Percentiles rank a stretch among this genome's conserved stretches.
These are phyloP conservation scores for Singerocomus rubriflavus DNA, from an alignment of 1,284 basidiomycete genomes.

Conservation along the genomic window DNA sequence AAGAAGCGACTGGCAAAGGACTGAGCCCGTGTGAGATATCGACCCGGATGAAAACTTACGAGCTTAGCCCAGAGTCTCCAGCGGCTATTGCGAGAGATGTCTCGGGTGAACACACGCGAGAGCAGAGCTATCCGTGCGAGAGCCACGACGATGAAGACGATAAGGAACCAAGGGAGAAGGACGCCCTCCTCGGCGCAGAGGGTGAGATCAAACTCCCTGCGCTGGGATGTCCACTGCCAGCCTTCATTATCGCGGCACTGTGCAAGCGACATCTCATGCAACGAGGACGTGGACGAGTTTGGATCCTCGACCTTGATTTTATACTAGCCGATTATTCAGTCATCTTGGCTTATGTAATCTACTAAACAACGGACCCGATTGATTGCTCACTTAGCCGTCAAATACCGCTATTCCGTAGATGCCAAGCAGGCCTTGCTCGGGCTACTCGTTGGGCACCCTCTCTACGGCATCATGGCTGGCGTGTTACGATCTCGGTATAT, in stretches of 20 bases:
- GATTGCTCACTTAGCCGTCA: too few relatives aligned
- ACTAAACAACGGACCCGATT: too few relatives aligned
- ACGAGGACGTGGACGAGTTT: background rate
- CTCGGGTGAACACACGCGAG: conserved; percentile 24
- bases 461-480: too few relatives aligned
- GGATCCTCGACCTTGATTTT: background rate
- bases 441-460: too few relatives aligned
- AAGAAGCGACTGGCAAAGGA: conserved; percentile 42
- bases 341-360: too few relatives aligned
- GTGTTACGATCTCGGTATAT: too few relatives aligned
- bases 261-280: conserved; percentile 34
- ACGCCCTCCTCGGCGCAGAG: conserved; percentile 81
- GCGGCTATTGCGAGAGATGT: conserved; percentile 40
- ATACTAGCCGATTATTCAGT: background rate
- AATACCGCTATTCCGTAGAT: too few relatives aligned
- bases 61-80: conserved; percentile 58
- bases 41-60: conserved; percentile 36
- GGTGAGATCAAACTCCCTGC: conserved; percentile 74
- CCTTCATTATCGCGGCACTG: conserved; percentile 54
- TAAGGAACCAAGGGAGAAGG: conserved; percentile 54
- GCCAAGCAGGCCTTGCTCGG: too few relatives aligned
- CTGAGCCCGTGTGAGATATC: background rate
- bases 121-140: conserved; percentile 38
- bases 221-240: conserved; percentile 59
- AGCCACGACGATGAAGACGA: conserved; percentile 45